Conservation (phyloP, 345 rosid species). For the Salix caprea region DNA sequence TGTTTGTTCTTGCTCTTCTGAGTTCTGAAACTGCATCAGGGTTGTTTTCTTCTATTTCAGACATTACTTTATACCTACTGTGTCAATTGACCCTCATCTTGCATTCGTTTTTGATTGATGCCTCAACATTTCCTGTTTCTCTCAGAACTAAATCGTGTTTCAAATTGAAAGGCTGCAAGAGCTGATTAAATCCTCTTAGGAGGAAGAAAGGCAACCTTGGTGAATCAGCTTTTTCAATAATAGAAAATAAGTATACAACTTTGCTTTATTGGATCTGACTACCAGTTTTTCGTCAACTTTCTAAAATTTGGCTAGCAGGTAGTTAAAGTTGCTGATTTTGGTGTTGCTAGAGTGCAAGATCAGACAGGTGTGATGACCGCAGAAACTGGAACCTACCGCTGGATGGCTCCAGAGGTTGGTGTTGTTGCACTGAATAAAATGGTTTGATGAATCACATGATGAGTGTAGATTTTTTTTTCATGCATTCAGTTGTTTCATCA, state of each 20-base stretch:
- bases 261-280: neutral
- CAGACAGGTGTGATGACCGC: conserved; percentile 69
- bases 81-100: neutral
- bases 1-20: neutral
- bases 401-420: conserved; percentile 87
- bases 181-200: neutral
- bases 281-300: conserved; percentile 7
- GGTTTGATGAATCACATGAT: neutral
- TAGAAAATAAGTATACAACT: neutral
- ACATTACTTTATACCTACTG: neutral
- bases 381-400: conserved; percentile 73
- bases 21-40: neutral
- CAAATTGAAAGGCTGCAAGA: neutral
- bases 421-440: neutral
- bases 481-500: conserved; percentile 6
- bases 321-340: conserved; percentile 71
- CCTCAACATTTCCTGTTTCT: neutral
- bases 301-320: conserved; percentile 32
- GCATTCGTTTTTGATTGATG: neutral
- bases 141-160: neutral
- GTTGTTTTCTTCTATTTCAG: no score
- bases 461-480: neutral
- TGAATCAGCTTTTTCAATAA: conserved; percentile 6
- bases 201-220: neutral
- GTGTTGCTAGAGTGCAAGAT: conserved; percentile 62